Evolutionary conservation across 352 stramenopile genomes (phyloP).

Genomic region (Pythium plurisporium): DNA sequence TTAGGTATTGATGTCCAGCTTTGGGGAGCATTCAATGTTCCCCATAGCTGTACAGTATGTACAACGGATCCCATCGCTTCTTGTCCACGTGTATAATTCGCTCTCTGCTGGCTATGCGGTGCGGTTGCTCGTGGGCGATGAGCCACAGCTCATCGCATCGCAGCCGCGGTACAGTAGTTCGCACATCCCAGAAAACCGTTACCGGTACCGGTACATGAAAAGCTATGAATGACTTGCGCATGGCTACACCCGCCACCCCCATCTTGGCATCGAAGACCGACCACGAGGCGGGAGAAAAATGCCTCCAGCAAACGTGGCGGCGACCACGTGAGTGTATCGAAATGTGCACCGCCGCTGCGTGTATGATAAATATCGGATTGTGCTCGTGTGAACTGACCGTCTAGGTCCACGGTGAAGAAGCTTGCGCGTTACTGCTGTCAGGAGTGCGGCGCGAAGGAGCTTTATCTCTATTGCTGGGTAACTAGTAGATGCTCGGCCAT

Average conservation of each 20-base stretch:
- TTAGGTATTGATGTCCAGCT: no score
- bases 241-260: not conserved
- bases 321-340: not conserved
- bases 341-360: not conserved
- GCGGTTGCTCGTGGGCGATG: no score
- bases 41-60: no score
- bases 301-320: not conserved
- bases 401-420: conserved; percentile 25
- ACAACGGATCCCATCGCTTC: no score
- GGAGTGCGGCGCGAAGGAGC: conserved; percentile 52
- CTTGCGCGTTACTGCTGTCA: conserved; percentile 55
- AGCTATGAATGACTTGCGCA: conserved; percentile 12
- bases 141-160: no score
- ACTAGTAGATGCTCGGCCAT: not conserved
- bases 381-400: not conserved
- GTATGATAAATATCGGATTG: no score
- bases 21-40: no score
- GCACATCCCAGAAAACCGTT: no score
- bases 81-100: no score
- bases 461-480: conserved; percentile 70
- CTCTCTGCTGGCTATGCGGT: no score
- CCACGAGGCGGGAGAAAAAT: not conserved
- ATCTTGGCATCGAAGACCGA: not conserved
- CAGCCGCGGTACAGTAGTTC: no score
- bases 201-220: no score